Evolutionary conservation across 2,329 filamentous ascomycete species (phyloP), one percentile per base, ranked within the genome.

Genomic region (Claviceps spartinae): DNA sequence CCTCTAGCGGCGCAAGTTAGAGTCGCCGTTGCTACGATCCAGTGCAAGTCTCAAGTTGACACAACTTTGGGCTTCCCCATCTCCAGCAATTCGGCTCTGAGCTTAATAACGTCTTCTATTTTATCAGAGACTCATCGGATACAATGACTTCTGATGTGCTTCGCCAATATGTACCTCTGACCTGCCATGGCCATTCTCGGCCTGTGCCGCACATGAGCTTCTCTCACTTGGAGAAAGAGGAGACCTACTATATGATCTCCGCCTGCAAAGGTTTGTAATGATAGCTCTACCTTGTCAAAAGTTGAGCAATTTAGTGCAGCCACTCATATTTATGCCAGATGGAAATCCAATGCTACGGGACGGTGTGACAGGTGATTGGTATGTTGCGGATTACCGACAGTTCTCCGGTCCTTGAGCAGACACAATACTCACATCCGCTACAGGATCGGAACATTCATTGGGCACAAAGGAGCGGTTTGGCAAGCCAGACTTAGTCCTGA

Each of bases 341-440:
- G 91, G 91, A 64, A 97, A 97, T 67, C 93, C 93, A 49, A 97
- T 97, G 90, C 85, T 98, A 60, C 87, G 93, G 58, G 88, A 97
- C 71, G 93, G 93, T 56, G 79, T 94, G 55, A 98, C 91, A 47
- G 93, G 93, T 54, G 90, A 96, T 68, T 96, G 90, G 86, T 86
- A 73, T 54, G 74, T 59, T 47, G 13, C 13, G 24, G n/a, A 26
- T 16, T 11, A 41, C 11, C 18, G 11, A 22, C 22, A 38, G 16
- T 5, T 3, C 7, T 14, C 16, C 20, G 18, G 16, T 16, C 3
- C 16, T 20, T 47, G 2, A 13, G 47, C 3, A 18, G 43, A n/a
- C 11, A 34, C 20, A 2, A 47, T 52, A 8, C 44, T 54, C 14
- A 54, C 34, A 20, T 9, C 2, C 4, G 8, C 11, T 8, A 86